These are phyloP conservation scores for Kalmusia sp. DNA, from an alignment of 2,329 filamentous ascomycete genomes.

Conservation along the genomic window DNA sequence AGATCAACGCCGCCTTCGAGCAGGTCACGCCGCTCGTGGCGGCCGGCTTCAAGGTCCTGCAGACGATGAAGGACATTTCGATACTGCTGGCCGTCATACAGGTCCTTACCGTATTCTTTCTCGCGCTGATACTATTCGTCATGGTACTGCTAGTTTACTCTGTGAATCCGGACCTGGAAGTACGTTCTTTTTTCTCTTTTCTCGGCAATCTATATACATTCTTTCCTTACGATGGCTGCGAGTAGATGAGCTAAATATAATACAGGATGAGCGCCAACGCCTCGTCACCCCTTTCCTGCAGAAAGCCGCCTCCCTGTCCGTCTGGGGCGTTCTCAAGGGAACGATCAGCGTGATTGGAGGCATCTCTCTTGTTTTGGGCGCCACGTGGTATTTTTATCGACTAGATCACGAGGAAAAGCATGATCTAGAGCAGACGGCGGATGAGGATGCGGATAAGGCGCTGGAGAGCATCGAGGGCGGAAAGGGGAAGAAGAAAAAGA, in stretches of 20 bases:
- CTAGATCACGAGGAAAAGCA: conserved; percentile 30
- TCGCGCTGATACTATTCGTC: conserved; percentile 48
- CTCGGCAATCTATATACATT: neutral
- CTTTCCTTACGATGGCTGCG: neutral
- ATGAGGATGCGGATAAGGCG: conserved; percentile 38
- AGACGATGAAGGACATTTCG: conserved; percentile 59
- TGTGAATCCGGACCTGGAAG: conserved; percentile 57
- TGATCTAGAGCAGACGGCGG: conserved; percentile 37
- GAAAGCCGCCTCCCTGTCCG: conserved; percentile 35
- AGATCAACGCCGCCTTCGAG: conserved; percentile 60
- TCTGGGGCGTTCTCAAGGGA: conserved; percentile 27
- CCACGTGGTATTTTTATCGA: conserved; percentile 27
- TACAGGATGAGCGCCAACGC: conserved; percentile 42
- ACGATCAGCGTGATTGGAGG: conserved; percentile 2
- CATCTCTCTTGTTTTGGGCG: conserved; percentile 9
- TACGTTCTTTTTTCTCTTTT: conserved; percentile 15
- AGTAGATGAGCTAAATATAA: conserved; percentile 6
- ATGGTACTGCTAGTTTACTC: conserved; percentile 52
- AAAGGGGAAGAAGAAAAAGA: conserved; percentile 11
- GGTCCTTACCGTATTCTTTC: conserved; percentile 52
- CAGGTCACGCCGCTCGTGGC: conserved; percentile 61
- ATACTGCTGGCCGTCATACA: conserved; percentile 57
- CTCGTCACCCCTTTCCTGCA: conserved; percentile 54
- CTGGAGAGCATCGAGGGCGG: conserved; percentile 29
- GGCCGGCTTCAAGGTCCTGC: conserved; percentile 56